phyloP scores from a whole-genome alignment of 2,329 filamentous ascomycete genomes.

The Colletotrichum sp. region DNA sequence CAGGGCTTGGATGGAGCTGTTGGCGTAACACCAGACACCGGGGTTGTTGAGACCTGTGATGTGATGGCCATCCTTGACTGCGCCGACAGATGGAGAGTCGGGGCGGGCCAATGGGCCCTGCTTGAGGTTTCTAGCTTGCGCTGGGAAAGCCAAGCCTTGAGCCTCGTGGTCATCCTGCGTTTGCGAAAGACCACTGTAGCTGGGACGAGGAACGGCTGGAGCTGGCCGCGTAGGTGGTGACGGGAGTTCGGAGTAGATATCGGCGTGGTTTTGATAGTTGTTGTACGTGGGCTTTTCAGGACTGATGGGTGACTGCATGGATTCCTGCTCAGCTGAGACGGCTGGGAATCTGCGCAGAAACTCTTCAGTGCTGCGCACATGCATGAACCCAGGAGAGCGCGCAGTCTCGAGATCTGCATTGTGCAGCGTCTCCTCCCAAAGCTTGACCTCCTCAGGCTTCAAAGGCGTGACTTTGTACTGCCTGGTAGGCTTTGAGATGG shows the following conservation, averaged over 20 bases:
- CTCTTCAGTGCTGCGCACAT: conserved; percentile 78
- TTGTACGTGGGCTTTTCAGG: conserved; percentile 14
- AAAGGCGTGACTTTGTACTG: conserved; percentile 68
- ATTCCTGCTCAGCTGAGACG: conserved; percentile 64
- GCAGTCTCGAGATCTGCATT: conserved; percentile 62
- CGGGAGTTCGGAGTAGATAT: conserved; percentile 53
- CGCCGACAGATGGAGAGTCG: conserved; percentile 4
- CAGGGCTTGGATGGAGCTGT: conserved; percentile 85
- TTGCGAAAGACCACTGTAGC: conserved; percentile 75
- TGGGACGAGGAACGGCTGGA: conserved; percentile 70
- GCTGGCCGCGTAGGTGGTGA: conserved; percentile 70
- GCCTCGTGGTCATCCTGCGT: conserved; percentile 16
- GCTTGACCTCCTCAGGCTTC: conserved; percentile 79
- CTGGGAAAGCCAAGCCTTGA: not conserved
- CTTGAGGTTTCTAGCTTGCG: conserved; percentile 6
- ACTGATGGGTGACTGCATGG: conserved; percentile 54
- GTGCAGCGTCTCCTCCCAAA: conserved; percentile 79
- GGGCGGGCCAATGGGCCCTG: conserved; percentile 13
- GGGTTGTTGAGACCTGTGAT: conserved; percentile 82
- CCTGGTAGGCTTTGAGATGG: conserved; percentile 33
- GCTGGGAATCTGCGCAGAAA: conserved; percentile 85
- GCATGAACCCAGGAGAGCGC: conserved; percentile 50
- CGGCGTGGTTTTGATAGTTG: conserved; percentile 26
- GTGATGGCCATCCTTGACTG: conserved; percentile 37
- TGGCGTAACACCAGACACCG: conserved; percentile 88